phyloP scores from a whole-genome alignment of 2,329 filamentous ascomycete species.

The Ambrosiella cleistominuta region DNA sequence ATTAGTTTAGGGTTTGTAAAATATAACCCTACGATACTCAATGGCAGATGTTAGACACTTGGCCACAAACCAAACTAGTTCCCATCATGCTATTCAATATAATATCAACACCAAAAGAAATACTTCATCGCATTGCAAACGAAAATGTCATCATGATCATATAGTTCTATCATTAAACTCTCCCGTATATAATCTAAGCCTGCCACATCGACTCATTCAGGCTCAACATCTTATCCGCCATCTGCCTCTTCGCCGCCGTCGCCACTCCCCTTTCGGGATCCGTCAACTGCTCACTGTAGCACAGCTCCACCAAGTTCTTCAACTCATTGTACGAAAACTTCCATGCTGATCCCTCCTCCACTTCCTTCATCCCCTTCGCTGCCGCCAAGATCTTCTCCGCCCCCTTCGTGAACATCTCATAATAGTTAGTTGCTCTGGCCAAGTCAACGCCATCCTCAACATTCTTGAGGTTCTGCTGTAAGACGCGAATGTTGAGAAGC shows the following conservation, averaged over 20 bases:
- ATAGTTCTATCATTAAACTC: not conserved
- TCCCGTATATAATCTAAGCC: constrained; percentile 19
- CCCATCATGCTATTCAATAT: too few relatives aligned
- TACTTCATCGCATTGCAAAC: not conserved
- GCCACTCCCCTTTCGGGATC: constrained; percentile 51
- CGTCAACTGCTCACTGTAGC: constrained; percentile 47
- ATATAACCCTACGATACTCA: too few relatives aligned
- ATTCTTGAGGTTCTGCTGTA: constrained; percentile 94
- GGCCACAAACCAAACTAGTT: too few relatives aligned
- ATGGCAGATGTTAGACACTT: too few relatives aligned
- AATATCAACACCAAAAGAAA: not conserved
- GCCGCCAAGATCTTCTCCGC: constrained; percentile 46
- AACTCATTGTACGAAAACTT: constrained; percentile 48
- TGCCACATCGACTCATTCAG: constrained; percentile 61
- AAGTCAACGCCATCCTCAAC: constrained; percentile 57
- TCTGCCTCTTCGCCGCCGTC: constrained; percentile 46
- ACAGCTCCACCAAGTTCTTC: constrained; percentile 47
- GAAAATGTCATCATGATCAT: not conserved
- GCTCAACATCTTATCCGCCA: constrained; percentile 52
- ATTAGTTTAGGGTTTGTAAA: not conserved
- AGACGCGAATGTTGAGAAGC: constrained; percentile 75
- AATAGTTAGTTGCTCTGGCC: constrained; percentile 47
- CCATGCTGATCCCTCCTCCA: constrained; percentile 20
- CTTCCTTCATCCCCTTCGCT: constrained; percentile 30
- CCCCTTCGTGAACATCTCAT: constrained; percentile 47